Base-by-base conservation (phyloP, 768 basidiomycete genomes). In the Hydnomerulius pinastri region DNA sequence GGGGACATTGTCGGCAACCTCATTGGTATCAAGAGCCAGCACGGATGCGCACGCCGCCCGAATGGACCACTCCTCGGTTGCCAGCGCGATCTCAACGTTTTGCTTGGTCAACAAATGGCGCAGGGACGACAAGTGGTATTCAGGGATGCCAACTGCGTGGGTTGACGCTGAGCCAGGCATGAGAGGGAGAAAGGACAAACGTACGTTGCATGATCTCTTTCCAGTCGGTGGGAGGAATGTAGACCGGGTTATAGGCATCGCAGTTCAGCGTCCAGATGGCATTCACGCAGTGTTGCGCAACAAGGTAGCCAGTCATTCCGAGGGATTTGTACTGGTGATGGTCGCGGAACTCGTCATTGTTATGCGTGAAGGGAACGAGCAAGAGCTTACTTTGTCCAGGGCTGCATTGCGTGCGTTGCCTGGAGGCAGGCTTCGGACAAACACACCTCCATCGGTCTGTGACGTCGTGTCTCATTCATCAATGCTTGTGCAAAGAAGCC, bases 1-100 rank as follows among this genome's bases (percentile, higher is more conserved):
- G 4, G 54, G 54, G 12, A 56, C 39, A 12, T 47, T 50, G 4
- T n/a, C 37, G n/a, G 18, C 28, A 15, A 56, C 48, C 15, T 56
- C 54, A 27, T 32, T 15, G 8, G 1, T 5, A 2, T 20, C 9
- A 5, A 40, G 38, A 40, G 38, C 8, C 9, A 40, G 38, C 1
- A 40, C 15, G 4, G 8, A 10, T 21, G 38, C 38, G 5, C 20
- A 40, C 3, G 38, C 21, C 8, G 38, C 38, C 9, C 38, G 38
- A 40, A 40, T 8, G 1, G 21, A 21, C 38, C 38, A 7, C 10
- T 40, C 38, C 4, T 40, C 4, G 38, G 20, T 21, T 4, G 21
- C 21, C 8, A 21, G 20, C 38, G 38, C 11, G 2, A 21, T 11
- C 13, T 40, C 12, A 23, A 4, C 15, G 3, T 23, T 15, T 6